Base-by-base conservation (phyloP, 164 flowering plant genomes). In the Annona cherimola region DNA sequence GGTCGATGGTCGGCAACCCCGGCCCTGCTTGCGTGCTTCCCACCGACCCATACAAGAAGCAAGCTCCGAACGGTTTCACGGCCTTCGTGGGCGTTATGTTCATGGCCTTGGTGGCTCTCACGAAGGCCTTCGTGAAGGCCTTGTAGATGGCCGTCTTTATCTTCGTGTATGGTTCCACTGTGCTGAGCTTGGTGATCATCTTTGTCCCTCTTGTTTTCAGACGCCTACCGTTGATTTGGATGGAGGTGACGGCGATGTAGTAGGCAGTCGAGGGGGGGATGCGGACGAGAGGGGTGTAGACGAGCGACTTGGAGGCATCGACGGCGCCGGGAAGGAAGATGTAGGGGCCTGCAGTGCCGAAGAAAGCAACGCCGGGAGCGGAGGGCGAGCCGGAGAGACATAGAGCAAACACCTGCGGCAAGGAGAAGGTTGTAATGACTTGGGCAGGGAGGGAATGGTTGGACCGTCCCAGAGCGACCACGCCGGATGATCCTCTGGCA, bases 161-260 rank as follows among this genome's bases (percentile, higher is more conserved):
- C 1, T 69, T 61, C 0, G 91, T 87, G 81, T 89, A 89, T 5
- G 84, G 87, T 45, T 19, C 26, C 3, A 79, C 68, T 2, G 88
- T 83, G 81, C 87, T 89, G 45, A 89, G 78, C 69, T 78, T 85
- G 0, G 90, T 85, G 1, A 69, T 46, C 2, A 76, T 54, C 46
- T 76, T 40, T 1, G 77, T 54, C 3, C 40, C 6, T 68, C 74
- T 79, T 44, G 76, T 3, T 2, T 62, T 5, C 1, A 76, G 46
- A 7, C 3, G 40, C 50, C 64, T 71, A 3, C 45, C 68, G 45
- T 74, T 60, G 69, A 79, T 45, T 40, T 65, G 66, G 45, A 79
- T 67, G 6, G 72, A 67, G 3, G 26, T 74, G 39, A 76, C 62
- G 44, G 69, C 74, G 55, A 79, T 65, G 73, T 50, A 74, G 64